A percentile compares a stretch with the other conserved stretches of the same genome.
Conservation (phyloP, 441 rosid species). For the Raphanus hybrid region DNA sequence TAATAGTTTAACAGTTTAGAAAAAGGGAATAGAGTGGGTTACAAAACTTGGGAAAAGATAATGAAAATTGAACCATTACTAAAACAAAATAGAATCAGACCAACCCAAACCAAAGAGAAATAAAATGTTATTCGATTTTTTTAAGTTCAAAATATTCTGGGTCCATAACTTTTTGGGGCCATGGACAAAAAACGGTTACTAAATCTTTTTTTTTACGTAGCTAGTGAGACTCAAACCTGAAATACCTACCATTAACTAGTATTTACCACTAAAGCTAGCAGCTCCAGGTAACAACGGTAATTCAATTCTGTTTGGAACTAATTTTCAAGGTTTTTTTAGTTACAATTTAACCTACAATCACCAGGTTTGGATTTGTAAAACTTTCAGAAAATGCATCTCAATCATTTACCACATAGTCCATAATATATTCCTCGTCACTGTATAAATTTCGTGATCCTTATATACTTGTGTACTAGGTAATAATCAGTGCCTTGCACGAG, state of each 20-base stretch:
- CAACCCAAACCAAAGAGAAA: not conserved
- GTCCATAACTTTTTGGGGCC: too few relatives aligned
- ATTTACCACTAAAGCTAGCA: too few relatives aligned
- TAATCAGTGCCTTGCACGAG: too few relatives aligned
- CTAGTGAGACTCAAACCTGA: too few relatives aligned
- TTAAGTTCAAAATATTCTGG: too few relatives aligned
- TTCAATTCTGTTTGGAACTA: not conserved
- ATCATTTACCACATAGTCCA: not conserved
- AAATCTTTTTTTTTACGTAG: too few relatives aligned
- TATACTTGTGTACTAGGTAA: too few relatives aligned
- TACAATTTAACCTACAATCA: not conserved
- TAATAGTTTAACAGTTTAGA: not conserved
- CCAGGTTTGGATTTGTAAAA: not conserved
- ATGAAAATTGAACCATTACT: not conserved
- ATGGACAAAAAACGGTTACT: too few relatives aligned
- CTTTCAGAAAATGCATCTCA: not conserved
- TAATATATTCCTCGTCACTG: not conserved
- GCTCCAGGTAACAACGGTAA: too few relatives aligned
- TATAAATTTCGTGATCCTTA: too few relatives aligned
- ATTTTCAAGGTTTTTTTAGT: not conserved
- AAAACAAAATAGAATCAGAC: not conserved
- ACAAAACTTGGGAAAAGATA: not conserved
- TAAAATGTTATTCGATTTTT: not conserved
- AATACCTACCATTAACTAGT: too few relatives aligned
- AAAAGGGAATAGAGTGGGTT: not conserved